These are phyloP conservation scores for Margaritispora aquatica DNA, from an alignment of 495 filamentous ascomycete genomes.

Conservation along the genomic window DNA sequence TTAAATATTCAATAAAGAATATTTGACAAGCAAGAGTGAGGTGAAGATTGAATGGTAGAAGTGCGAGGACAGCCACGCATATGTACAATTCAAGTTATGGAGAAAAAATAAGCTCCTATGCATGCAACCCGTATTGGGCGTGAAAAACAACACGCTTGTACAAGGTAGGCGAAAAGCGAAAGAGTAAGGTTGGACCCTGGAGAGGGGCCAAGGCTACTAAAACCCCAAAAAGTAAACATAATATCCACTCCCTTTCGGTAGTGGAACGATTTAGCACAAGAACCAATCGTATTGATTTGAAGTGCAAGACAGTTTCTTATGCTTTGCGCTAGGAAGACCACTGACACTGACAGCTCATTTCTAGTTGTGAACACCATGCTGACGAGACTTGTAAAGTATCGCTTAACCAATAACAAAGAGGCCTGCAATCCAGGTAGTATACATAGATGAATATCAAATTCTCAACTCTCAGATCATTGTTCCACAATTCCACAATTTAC, in stretches of 20 bases:
- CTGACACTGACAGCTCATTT: too few species aligned
- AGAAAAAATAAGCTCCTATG: not conserved
- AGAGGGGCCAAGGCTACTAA: not conserved
- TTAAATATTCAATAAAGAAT: conserved; percentile 4
- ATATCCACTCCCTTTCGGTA: too few species aligned
- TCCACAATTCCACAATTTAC: too few species aligned
- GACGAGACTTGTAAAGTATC: not conserved
- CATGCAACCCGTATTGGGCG: not conserved
- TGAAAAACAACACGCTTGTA: not conserved
- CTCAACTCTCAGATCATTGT: too few species aligned
- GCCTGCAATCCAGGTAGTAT: not conserved
- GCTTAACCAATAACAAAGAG: not conserved
- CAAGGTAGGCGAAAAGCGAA: not conserved
- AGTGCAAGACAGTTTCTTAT: too few species aligned
- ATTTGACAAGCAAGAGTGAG: conserved; percentile 1
- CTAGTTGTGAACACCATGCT: not conserved
- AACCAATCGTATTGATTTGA: too few species aligned
- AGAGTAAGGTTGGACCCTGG: not conserved
- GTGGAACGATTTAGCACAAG: too few species aligned
- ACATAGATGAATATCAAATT: too few species aligned
- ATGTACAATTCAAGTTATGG: not conserved
- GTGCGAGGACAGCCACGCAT: not conserved
- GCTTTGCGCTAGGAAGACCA: too few species aligned
- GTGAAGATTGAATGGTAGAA: not conserved
- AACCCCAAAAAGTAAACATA: too few species aligned